Evolutionary conservation across 306 rosid species (phyloP).

Genomic region (Notholithocarpus densiflorus): DNA sequence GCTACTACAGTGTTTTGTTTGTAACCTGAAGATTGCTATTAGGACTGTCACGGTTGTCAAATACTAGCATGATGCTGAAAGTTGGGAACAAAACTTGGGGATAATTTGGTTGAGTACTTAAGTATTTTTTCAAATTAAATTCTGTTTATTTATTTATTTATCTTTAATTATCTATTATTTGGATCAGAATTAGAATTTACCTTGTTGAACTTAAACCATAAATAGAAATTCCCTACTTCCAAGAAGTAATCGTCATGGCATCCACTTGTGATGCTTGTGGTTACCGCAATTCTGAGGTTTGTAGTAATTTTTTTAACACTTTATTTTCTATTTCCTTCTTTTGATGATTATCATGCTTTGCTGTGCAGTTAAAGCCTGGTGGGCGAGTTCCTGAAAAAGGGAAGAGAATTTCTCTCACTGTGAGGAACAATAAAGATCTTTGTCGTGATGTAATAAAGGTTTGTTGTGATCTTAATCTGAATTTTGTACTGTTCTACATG

Average conservation of each 20-base stretch:
- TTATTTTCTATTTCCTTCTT: conserved; percentile 17
- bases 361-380: conserved; percentile 87
- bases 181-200: conserved; percentile 16
- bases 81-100: no score
- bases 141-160: background rate
- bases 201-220: conserved; percentile 44
- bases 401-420: conserved; percentile 59
- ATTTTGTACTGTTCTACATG: background rate
- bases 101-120: background rate
- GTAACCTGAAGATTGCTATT: background rate
- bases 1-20: background rate
- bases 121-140: background rate
- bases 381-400: conserved; percentile 87
- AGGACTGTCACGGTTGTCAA: background rate
- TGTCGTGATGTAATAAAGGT: conserved; percentile 98
- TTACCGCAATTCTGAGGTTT: conserved; percentile 98
- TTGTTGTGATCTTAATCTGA: conserved; percentile 6
- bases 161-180: background rate
- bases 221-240: conserved; percentile 92
- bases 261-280: conserved; percentile 94
- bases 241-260: conserved; percentile 97
- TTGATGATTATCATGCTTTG: conserved; percentile 17
- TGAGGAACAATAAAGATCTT: conserved; percentile 63
- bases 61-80: background rate
- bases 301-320: conserved; percentile 16